Percentiles rank a stretch among this genome's conserved stretches.
phyloP scores from a whole-genome alignment of 139 green algal species.

The Eudorina sp. region DNA sequence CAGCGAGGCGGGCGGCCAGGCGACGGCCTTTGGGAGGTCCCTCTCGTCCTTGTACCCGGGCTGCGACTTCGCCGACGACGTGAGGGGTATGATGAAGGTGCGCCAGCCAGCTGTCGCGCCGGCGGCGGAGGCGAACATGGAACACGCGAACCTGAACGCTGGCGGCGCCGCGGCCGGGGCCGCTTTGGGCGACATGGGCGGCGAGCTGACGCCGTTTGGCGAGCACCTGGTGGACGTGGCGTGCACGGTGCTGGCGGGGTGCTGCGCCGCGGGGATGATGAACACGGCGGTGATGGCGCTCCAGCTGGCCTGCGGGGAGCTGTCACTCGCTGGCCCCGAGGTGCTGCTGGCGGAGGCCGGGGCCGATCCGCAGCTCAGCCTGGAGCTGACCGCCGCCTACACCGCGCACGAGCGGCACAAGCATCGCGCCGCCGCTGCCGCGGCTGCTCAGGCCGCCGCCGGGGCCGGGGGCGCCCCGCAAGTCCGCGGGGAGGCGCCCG shows the following conservation, averaged over 20 bases:
- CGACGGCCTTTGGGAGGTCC: background rate
- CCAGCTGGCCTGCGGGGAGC: background rate
- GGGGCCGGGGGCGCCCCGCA: too few relatives aligned
- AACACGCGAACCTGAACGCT: too few relatives aligned
- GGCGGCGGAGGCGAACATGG: too few relatives aligned
- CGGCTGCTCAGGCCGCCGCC: background rate
- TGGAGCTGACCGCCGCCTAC: background rate
- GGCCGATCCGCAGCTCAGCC: background rate
- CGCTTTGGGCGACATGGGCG: background rate
- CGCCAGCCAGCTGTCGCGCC: too few relatives aligned
- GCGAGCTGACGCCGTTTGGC: background rate
- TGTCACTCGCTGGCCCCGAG: constrained; percentile 17
- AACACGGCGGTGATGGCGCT: constrained; percentile 30
- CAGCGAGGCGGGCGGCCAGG: background rate
- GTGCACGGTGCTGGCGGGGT: constrained; percentile 35
- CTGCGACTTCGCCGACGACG: background rate
- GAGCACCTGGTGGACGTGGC: constrained; percentile 37
- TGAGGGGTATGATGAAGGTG: background rate
- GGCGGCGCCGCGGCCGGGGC: background rate
- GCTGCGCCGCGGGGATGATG: background rate
- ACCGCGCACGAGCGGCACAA: background rate
- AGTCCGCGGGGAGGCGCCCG: too few relatives aligned
- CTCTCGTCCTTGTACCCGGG: background rate
- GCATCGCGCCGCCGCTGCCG: background rate
- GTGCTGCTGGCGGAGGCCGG: constrained; percentile 43